These are phyloP conservation scores for Lentinula edodes DNA, from an alignment of 768 basidiomycete species.

Conservation along the genomic window DNA sequence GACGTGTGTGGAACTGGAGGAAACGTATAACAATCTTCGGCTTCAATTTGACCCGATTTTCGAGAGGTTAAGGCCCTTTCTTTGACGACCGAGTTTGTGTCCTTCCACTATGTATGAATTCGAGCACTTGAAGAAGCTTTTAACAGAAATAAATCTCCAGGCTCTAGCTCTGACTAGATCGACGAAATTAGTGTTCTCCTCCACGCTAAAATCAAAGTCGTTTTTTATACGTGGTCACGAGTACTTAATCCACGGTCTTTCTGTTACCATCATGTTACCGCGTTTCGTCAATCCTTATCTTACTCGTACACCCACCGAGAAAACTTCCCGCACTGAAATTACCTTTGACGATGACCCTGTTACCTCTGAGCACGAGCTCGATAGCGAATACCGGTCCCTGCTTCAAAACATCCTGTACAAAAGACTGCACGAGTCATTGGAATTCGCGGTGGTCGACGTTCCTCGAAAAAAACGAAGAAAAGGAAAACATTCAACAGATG, in stretches of 20 bases:
- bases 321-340: not conserved
- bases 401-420: not conserved
- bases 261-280: not conserved
- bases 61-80: no score
- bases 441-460: not conserved
- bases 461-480: not conserved
- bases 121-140: no score
- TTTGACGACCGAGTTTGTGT: no score
- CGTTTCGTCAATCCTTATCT: slow-evolving; percentile 4
- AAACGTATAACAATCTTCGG: no score
- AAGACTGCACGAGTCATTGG: not conserved
- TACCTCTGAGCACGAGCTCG: not conserved
- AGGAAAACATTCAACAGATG: not conserved
- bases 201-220: not conserved
- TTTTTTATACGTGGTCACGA: not conserved
- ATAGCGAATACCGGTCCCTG: not conserved
- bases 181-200: no score
- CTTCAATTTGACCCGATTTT: no score
- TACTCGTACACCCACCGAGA: not conserved
- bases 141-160: no score
- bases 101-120: no score
- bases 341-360: not conserved
- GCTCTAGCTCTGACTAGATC: no score
- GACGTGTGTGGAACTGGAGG: no score
- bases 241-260: not conserved